A percentile compares a stretch with the other conserved stretches of the same genome.
Evolutionary conservation across 306 rosid species (phyloP).

Genomic region (Glycine tomentella): DNA sequence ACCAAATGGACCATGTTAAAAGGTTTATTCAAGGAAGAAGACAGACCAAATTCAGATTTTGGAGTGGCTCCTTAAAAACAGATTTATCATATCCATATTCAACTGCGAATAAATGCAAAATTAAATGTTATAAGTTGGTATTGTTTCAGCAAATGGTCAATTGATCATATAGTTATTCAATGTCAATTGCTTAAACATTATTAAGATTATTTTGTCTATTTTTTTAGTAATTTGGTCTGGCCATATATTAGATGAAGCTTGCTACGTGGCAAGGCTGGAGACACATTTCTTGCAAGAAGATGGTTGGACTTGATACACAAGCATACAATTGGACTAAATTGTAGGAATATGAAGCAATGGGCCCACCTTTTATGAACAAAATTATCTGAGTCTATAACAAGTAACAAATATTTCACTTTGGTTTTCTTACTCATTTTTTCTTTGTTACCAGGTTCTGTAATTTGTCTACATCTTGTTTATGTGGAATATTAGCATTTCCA

Average conservation of each 20-base stretch:
- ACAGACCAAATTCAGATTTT: constrained; percentile 21
- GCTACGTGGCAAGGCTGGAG: constrained; percentile 18
- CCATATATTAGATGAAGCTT: constrained; percentile 31
- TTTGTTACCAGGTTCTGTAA: constrained; percentile 1
- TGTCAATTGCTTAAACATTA: constrained; percentile 27
- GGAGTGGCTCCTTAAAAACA: constrained; percentile 9
- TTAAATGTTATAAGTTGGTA: background rate
- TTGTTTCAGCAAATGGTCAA: constrained; percentile 23
- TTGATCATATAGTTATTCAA: constrained; percentile 21
- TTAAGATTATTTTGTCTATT: constrained; percentile 22
- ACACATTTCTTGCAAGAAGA: constrained; percentile 26
- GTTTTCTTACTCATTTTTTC: background rate
- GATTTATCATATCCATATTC: constrained; percentile 17
- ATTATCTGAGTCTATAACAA: constrained; percentile 6
- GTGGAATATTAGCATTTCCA: constrained; percentile 22
- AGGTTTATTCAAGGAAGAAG: constrained; percentile 16
- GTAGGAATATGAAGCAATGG: constrained; percentile 22
- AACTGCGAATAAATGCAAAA: background rate
- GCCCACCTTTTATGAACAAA: background rate
- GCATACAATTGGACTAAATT: background rate
- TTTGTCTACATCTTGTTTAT: constrained; percentile 18
- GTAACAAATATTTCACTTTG: constrained; percentile 1
- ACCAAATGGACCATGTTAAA: background rate
- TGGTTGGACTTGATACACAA: constrained; percentile 13
- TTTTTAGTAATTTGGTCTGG: background rate